These are phyloP conservation scores for Podospora pseudopauciseta DNA, from an alignment of 495 filamentous ascomycete species.

Conservation along the genomic window DNA sequence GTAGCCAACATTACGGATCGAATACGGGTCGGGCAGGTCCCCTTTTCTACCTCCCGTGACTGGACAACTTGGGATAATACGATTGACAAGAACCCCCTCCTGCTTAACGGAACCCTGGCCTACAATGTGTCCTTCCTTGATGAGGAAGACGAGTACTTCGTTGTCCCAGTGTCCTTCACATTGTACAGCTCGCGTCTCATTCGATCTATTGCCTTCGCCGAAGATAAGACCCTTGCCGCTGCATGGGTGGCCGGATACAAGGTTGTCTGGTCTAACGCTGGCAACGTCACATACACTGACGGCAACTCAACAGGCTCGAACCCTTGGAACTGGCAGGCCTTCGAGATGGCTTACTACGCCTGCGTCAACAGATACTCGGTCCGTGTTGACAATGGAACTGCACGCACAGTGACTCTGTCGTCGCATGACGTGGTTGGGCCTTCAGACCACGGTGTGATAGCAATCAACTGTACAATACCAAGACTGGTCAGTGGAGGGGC, in stretches of 20 bases:
- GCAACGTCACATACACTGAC: slow-evolving; percentile 9
- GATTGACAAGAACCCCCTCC: slow-evolving; percentile 1
- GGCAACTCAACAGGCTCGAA: slow-evolving; percentile 9
- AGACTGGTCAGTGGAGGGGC: slow-evolving; percentile 5
- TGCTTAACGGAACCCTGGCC: slow-evolving; percentile 15
- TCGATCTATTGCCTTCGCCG: slow-evolving; percentile 11
- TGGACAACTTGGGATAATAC: slow-evolving; percentile 14
- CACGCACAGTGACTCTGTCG: neutral
- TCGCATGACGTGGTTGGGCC: slow-evolving; percentile 4
- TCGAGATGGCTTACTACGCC: slow-evolving; percentile 12
- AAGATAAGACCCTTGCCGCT: slow-evolving; percentile 12
- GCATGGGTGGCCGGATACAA: slow-evolving; percentile 12
- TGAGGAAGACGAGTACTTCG: slow-evolving; percentile 7
- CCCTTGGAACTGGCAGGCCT: slow-evolving; percentile 14
- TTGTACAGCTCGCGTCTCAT: slow-evolving; percentile 10
- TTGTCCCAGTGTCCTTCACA: slow-evolving; percentile 13
- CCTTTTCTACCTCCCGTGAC: slow-evolving; percentile 10
- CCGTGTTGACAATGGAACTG: slow-evolving; percentile 6
- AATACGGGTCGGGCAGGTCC: slow-evolving; percentile 3
- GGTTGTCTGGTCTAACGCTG: slow-evolving; percentile 10
- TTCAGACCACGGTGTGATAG: neutral
- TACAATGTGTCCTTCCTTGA: slow-evolving; percentile 15
- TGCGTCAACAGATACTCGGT: slow-evolving; percentile 16
- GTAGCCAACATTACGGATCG: slow-evolving; percentile 17
- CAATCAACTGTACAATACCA: slow-evolving; percentile 12